Conservation (phyloP, 1,284 basidiomycete genomes). For the Baeospora myosura region DNA sequence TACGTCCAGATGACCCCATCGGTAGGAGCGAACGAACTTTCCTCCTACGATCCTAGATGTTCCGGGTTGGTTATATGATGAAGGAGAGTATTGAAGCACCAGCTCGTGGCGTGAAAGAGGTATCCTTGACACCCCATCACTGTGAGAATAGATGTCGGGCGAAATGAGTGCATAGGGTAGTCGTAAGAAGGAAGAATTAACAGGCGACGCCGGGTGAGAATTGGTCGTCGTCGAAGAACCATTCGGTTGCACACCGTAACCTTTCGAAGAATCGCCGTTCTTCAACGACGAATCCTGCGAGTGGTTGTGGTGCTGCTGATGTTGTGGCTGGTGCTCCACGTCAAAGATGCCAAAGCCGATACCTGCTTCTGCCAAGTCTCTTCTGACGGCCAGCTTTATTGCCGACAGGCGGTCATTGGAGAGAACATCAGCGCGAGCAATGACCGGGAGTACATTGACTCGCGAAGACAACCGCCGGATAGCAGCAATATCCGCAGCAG, state of each 20-base stretch:
- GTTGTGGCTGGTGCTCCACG: conserved; percentile 47
- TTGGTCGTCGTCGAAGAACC: conserved; percentile 38
- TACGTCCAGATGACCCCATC: conserved; percentile 75
- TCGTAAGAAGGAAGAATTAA: conserved; percentile 47
- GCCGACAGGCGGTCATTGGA: conserved; percentile 80
- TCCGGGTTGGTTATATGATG: conserved; percentile 28
- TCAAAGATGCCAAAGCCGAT: conserved; percentile 83
- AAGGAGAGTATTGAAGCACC: conserved; percentile 60
- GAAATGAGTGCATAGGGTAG: conserved; percentile 73
- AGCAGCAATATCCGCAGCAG: conserved; percentile 78
- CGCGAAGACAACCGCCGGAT: conserved; percentile 85
- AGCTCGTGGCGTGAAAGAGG: conserved; percentile 57
- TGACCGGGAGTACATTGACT: conserved; percentile 93
- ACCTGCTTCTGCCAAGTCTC: conserved; percentile 71
- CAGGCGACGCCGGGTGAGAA: conserved; percentile 59
- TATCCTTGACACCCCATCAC: conserved; percentile 59
- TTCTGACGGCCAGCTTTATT: conserved; percentile 69
- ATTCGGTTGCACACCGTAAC: conserved; percentile 41
- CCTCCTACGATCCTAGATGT: conserved; percentile 45
- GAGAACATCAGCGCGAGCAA: conserved; percentile 86
- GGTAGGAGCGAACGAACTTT: conserved; percentile 61
- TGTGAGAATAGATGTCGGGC: conserved; percentile 74
- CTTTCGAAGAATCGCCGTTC: conserved; percentile 40
- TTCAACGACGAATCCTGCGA: conserved; percentile 26
- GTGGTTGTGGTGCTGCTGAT: conserved; percentile 34